Conservation (phyloP, 305 asterid species). For the Fraxinus velutina region DNA sequence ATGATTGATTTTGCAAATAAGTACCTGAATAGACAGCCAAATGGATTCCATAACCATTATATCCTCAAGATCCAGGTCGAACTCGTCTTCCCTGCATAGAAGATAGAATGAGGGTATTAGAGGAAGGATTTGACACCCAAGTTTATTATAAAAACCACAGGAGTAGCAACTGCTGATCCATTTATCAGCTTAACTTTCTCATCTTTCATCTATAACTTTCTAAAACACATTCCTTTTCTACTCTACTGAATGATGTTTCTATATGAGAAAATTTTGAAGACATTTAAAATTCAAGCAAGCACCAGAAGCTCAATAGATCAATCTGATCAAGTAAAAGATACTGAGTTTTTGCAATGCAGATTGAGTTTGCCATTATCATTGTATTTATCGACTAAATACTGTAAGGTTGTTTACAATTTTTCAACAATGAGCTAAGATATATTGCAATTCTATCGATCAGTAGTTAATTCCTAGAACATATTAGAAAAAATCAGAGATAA, state of each 20-base stretch:
- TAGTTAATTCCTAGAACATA: neutral
- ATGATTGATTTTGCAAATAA: slow-evolving; percentile 4
- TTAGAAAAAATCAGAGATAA: neutral
- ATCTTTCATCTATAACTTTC: neutral
- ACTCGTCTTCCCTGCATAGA: slow-evolving; percentile 75
- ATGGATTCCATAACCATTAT: slow-evolving; percentile 99
- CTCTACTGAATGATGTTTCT: neutral
- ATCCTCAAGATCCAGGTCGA: slow-evolving; percentile 94
- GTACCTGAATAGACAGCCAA: slow-evolving; percentile 96
- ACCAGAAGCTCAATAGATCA: neutral
- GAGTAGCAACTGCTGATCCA: slow-evolving; percentile 11
- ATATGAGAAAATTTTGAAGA: neutral
- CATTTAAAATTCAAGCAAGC: neutral
- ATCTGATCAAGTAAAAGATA: neutral
- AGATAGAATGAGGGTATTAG: slow-evolving; percentile 17
- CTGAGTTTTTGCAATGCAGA: neutral
- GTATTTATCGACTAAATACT: neutral
- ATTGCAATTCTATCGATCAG: neutral
- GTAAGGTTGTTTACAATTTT: neutral
- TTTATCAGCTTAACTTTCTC: neutral
- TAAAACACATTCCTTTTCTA: neutral
- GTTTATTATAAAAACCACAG: neutral
- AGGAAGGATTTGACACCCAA: slow-evolving; percentile 5
- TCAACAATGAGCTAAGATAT: neutral
- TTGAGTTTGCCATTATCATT: neutral